Conservation (phyloP, 345 rosid genomes). For the Dovyalis caffra region DNA sequence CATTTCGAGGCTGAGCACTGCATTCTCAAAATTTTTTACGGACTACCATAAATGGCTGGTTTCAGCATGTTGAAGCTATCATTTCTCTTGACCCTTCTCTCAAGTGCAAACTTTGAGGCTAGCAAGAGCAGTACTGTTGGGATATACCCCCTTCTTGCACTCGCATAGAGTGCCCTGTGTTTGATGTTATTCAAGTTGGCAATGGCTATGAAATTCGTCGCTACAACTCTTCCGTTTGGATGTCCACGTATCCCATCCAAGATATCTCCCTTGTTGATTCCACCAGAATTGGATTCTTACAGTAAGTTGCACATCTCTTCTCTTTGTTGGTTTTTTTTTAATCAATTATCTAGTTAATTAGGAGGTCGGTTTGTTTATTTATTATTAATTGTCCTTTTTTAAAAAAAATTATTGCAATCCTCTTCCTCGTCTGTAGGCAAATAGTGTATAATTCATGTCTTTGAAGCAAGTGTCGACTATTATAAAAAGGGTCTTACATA, state of each 20-base stretch:
- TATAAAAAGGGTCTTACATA: no score
- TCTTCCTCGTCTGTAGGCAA: not conserved
- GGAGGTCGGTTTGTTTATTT: no score
- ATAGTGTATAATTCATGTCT: not conserved
- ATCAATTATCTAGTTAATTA: not conserved
- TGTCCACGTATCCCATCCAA: conserved; percentile 61
- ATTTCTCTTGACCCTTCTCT: conserved; percentile 45
- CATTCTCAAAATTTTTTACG: no score
- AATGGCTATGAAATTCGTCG: conserved; percentile 70
- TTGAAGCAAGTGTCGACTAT: no score
- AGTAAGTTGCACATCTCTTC: conserved; percentile 27
- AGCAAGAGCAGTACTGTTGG: not conserved
- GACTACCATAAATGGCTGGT: not conserved
- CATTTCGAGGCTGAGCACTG: no score
- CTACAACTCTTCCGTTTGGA: conserved; percentile 58
- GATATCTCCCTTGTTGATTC: conserved; percentile 78
- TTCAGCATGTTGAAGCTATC: not conserved
- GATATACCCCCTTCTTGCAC: conserved; percentile 63
- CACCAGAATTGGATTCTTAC: conserved; percentile 68
- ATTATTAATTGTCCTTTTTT: no score
- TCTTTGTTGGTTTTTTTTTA: no score
- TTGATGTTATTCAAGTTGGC: conserved; percentile 46
- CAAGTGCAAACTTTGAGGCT: conserved; percentile 27
- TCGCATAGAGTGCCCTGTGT: conserved; percentile 79
- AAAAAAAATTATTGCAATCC: no score